Percentiles rank a stretch among this genome's conserved stretches.
These are phyloP conservation scores for Zopfia rhizophila DNA, from an alignment of 2,329 filamentous ascomycete species.

Conservation along the genomic window DNA sequence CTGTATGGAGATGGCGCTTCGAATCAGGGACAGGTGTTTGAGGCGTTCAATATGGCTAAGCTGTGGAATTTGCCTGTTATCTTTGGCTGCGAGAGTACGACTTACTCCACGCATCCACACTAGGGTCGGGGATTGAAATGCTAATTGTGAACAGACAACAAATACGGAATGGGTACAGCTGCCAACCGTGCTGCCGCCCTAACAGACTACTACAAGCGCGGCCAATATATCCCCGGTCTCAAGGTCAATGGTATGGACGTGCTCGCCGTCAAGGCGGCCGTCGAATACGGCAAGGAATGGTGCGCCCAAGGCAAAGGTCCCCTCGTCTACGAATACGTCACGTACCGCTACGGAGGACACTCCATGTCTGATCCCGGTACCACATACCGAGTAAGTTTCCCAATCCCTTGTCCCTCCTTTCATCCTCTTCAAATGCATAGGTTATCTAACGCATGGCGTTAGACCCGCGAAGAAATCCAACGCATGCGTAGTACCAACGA, in stretches of 20 bases:
- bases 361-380: slow-evolving; percentile 99
- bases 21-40: slow-evolving; percentile 99
- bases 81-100: slow-evolving; percentile 98
- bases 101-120: slow-evolving; percentile 35
- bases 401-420: background rate
- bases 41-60: slow-evolving; percentile 99
- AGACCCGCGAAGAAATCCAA: slow-evolving; percentile 97
- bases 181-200: slow-evolving; percentile 92
- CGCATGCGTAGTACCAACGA: slow-evolving; percentile 99
- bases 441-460: slow-evolving; percentile 26
- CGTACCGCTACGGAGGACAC: slow-evolving; percentile 99
- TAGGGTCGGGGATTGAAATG: slow-evolving; percentile 3
- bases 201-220: slow-evolving; percentile 99
- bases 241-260: slow-evolving; percentile 99
- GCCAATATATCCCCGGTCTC: slow-evolving; percentile 98
- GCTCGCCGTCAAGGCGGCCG: slow-evolving; percentile 95
- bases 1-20: slow-evolving; percentile 98
- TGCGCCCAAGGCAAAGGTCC: slow-evolving; percentile 85
- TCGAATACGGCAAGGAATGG: slow-evolving; percentile 92
- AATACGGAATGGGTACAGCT: slow-evolving; percentile 99
- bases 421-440: background rate
- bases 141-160: slow-evolving; percentile 80
- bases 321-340: slow-evolving; percentile 97
- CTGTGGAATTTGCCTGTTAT: slow-evolving; percentile 96
- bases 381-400: slow-evolving; percentile 77